A percentile compares a stretch with the other conserved stretches of the same genome.
Conservation (phyloP, 306 rosid genomes). For the Cicer cuneatum region DNA sequence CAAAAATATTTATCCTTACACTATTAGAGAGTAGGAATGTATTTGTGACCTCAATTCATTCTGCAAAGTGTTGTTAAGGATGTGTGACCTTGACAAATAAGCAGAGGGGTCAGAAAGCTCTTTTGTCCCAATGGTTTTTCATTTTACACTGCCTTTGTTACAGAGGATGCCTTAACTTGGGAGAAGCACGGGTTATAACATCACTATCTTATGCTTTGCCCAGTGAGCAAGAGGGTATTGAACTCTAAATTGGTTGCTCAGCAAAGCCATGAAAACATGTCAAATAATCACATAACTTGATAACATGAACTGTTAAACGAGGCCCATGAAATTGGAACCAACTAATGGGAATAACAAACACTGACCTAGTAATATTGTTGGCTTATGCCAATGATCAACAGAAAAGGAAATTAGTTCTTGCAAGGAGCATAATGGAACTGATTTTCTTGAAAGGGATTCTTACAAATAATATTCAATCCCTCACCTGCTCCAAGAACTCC, state of each 20-base stretch:
- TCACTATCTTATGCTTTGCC: constrained; percentile 4
- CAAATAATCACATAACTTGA: constrained; percentile 19
- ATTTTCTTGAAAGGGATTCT: constrained; percentile 40
- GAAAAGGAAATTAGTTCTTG: constrained; percentile 15
- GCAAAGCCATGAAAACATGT: constrained; percentile 11
- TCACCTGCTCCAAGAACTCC: constrained; percentile 91
- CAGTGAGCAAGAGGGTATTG: constrained; percentile 3
- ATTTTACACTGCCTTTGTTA: background rate
- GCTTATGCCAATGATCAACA: constrained; percentile 12
- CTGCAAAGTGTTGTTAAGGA: background rate
- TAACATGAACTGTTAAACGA: constrained; percentile 13
- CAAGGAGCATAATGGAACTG: constrained; percentile 14
- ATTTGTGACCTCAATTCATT: background rate
- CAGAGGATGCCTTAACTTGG: constrained; percentile 1
- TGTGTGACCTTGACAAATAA: constrained; percentile 1
- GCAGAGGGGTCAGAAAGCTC: background rate
- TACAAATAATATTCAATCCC: constrained; percentile 37
- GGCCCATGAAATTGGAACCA: constrained; percentile 4
- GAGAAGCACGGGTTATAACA: background rate
- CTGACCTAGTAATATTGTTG: constrained; percentile 14
- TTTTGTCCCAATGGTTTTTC: constrained; percentile 22
- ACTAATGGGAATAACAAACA: constrained; percentile 15
- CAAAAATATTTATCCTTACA: constrained; percentile 16
- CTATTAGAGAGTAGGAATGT: constrained; percentile 11
- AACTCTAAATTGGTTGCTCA: constrained; percentile 19